Evolutionary conservation across 2,329 filamentous ascomycete species (phyloP).

Genomic region (Ophioceras dolichostomum): DNA sequence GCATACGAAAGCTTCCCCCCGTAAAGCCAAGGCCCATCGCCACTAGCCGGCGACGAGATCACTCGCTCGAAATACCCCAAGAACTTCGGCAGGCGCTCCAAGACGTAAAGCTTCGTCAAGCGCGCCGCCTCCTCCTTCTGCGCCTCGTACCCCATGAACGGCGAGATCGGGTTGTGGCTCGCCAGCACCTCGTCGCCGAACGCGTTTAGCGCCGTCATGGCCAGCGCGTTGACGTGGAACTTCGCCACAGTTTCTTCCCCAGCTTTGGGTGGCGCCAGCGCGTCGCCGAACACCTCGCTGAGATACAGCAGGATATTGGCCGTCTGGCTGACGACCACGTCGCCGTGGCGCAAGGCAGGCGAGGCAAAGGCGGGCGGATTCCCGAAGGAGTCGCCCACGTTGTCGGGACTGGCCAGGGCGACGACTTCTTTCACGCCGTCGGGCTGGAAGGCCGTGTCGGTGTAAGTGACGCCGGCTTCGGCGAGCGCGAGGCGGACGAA

Average conservation of each 20-base stretch:
- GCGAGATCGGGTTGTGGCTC: conserved; percentile 59
- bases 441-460: conserved; percentile 38
- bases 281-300: conserved; percentile 37
- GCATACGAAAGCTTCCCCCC: conserved; percentile 55
- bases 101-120: conserved; percentile 43
- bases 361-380: conserved; percentile 58
- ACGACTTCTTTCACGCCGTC: conserved; percentile 40
- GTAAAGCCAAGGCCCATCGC: conserved; percentile 30
- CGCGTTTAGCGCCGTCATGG: conserved; percentile 58
- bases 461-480: conserved; percentile 52
- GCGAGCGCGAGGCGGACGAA: conserved; percentile 62
- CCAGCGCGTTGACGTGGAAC: conserved; percentile 44
- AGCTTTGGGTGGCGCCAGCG: conserved; percentile 38
- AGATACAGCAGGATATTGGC: conserved; percentile 64
- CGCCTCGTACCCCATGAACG: conserved; percentile 55
- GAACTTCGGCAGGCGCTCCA: conserved; percentile 58
- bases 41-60: conserved; percentile 24
- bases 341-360: conserved; percentile 51
- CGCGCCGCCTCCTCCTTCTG: conserved; percentile 56
- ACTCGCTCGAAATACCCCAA: conserved; percentile 58
- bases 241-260: conserved; percentile 28
- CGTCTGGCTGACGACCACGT: conserved; percentile 54
- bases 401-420: conserved; percentile 28
- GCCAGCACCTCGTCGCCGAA: conserved; percentile 63
- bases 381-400: conserved; percentile 29